A percentile compares a stretch with the other conserved stretches of the same genome.
phyloP scores from a whole-genome alignment of 1,139 yeast genomes.

The Geotrichum histeridarum region DNA sequence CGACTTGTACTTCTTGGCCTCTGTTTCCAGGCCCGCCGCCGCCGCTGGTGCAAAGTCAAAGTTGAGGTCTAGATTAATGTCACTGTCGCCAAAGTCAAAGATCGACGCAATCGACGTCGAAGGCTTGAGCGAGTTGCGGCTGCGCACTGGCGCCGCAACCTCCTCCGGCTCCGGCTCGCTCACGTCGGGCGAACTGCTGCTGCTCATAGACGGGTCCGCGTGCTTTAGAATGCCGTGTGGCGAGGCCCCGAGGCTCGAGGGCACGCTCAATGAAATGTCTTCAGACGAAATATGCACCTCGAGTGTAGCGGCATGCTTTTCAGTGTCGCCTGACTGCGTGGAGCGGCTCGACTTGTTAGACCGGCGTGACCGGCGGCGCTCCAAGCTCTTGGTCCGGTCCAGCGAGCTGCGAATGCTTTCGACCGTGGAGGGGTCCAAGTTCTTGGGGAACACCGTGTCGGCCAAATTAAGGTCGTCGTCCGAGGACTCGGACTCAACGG shows the following conservation, averaged over 20 bases:
- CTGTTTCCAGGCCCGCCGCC: conserved; percentile 10
- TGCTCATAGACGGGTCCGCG: background rate
- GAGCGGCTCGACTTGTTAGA: conserved; percentile 21
- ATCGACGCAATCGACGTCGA: background rate
- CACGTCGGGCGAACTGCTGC: background rate
- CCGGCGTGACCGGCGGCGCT: conserved; percentile 35
- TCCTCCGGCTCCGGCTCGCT: background rate
- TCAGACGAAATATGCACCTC: conserved; percentile 29
- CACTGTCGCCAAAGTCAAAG: conserved; percentile 10
- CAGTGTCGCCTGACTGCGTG: conserved; percentile 13
- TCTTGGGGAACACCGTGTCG: conserved; percentile 38
- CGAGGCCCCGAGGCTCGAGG: conserved; percentile 18
- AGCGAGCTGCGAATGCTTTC: conserved; percentile 36
- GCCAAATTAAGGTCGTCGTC: conserved; percentile 30
- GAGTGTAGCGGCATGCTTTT: conserved; percentile 28
- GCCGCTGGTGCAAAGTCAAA: conserved; percentile 16
- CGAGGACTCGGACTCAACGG: conserved; percentile 18
- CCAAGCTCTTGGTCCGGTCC: conserved; percentile 37
- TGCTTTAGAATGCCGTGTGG: conserved; percentile 30
- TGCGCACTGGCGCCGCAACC: background rate
- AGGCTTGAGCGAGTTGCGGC: background rate
- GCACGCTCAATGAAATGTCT: conserved; percentile 12
- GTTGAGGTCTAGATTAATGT: conserved; percentile 12
- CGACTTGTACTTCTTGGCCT: conserved; percentile 13
- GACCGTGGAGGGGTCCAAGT: conserved; percentile 34